These are phyloP conservation scores for Bacterosira constricta DNA, from an alignment of 108 stramenopile species.

Conservation along the genomic window DNA sequence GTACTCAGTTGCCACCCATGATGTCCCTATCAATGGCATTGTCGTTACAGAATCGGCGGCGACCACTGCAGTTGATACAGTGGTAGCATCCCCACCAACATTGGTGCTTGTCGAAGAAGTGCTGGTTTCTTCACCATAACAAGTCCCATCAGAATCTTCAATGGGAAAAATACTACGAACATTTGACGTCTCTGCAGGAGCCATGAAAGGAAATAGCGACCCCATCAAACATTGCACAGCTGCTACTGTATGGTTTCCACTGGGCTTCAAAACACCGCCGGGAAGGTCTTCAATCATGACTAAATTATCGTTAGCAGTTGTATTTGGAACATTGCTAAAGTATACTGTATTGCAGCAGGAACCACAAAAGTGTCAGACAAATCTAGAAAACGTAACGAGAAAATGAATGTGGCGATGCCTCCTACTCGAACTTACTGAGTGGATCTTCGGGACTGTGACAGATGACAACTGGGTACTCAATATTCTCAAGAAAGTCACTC, in stretches of 20 bases:
- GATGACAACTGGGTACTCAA: not conserved
- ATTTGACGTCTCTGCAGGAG: not conserved
- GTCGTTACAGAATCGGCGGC: no score
- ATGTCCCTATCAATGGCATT: no score
- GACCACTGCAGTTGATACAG: no score
- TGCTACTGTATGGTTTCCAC: not conserved
- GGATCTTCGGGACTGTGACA: not conserved
- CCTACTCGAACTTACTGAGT: no score
- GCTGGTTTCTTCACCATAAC: no score
- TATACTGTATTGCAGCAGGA: not conserved
- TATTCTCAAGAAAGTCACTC: not conserved
- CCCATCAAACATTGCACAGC: not conserved
- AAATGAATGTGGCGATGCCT: no score
- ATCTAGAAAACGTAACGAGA: no score
- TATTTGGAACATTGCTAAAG: not conserved
- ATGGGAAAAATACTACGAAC: not conserved
- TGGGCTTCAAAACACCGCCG: not conserved
- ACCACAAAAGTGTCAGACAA: no score
- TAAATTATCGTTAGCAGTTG: not conserved
- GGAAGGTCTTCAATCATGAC: not conserved
- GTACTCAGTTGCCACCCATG: no score
- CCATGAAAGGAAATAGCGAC: not conserved
- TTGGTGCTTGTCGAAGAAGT: no score
- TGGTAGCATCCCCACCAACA: no score
- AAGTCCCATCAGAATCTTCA: no score